These are phyloP conservation scores for Vitis hybrid DNA, from an alignment of 177 flowering plant genomes.

Conservation along the genomic window DNA sequence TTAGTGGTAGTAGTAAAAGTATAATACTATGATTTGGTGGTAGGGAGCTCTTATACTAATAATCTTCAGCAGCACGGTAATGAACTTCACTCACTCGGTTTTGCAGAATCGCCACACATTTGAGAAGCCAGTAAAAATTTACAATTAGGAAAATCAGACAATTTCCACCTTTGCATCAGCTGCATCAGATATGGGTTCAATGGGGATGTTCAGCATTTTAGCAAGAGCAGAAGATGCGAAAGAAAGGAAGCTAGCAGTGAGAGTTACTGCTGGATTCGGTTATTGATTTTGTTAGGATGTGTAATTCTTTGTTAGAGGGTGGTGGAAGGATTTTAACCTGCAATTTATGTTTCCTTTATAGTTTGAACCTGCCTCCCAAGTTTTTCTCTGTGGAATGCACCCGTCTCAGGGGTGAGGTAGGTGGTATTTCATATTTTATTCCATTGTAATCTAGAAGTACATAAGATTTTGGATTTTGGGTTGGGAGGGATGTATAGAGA, in stretches of 20 bases:
- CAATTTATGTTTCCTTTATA: slow-evolving; percentile 1
- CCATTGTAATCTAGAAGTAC: slow-evolving; percentile 15
- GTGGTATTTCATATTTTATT: not conserved
- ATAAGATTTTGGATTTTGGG: slow-evolving; percentile 23
- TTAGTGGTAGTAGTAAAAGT: no score
- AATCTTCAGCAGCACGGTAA: no score
- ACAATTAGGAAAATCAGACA: slow-evolving; percentile 39
- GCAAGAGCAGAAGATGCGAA: not conserved
- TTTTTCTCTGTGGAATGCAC: not conserved
- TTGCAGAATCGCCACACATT: slow-evolving; percentile 68
- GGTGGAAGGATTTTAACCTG: not conserved
- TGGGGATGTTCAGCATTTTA: slow-evolving; percentile 6
- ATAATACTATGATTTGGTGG: no score
- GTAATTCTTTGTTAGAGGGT: slow-evolving; percentile 3
- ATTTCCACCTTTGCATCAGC: not conserved
- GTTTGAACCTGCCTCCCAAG: slow-evolving; percentile 1
- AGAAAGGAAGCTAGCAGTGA: slow-evolving; percentile 5
- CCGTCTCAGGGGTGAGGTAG: slow-evolving; percentile 12
- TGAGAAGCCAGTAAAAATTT: slow-evolving; percentile 74
- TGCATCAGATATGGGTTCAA: slow-evolving; percentile 4
- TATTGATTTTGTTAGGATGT: slow-evolving; percentile 6
- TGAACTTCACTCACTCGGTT: not conserved
- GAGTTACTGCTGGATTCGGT: not conserved
- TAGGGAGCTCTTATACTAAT: no score
- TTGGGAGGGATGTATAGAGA: not conserved